Evolutionary conservation across 2,329 filamentous ascomycete genomes (phyloP), one percentile per base, ranked within the genome.

Genomic region (Fonsecaea pedrosoi): DNA sequence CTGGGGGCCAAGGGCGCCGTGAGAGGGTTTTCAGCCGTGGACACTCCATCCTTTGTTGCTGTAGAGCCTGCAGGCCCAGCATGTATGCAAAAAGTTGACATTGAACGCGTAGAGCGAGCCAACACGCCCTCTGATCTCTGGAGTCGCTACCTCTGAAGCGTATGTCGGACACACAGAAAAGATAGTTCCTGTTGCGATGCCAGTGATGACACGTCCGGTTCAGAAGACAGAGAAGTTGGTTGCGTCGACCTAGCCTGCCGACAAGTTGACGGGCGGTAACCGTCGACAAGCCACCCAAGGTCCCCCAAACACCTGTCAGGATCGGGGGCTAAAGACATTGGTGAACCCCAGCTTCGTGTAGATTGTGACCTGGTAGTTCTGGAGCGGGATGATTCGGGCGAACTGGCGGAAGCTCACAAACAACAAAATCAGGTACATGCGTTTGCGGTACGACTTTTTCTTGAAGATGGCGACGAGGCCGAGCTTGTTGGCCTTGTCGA

Each of bases 271-370:
- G 77, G 0, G 83, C 85, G 0, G 85, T 84, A 35, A 86, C 71
- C 21, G 73, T 72, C 4, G 96, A 96, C 85, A 90, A 94, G 85
- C 92, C 92, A 84, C 96, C 93, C 85, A 92, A 94, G 82, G 96
- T 89, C 82, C 89, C 90, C 76, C 94, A 94, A 82, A 95, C 94
- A 68, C 91, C 87, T 71, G 96, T 92, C 84, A 93, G 89, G 60
- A 90, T 87, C 63, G 78, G 81, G 71, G 81, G 71, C 83, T 80
- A 8, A 82, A 78, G 3, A 73, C 62, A 48, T 66, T 62, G 72
- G 78, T 78, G 12, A 67, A 80, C 38, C 86, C 87, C 60, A 86
- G 79, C 1, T 86, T 87, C 64, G 89, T 86, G 79, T 90, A 90
- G 54, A 91, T 78, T 73, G 94, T 92, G 75, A 87, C 90, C 88